These are phyloP conservation scores for Pulveroboletus sp. DNA, from an alignment of 768 basidiomycete genomes.

Conservation along the genomic window DNA sequence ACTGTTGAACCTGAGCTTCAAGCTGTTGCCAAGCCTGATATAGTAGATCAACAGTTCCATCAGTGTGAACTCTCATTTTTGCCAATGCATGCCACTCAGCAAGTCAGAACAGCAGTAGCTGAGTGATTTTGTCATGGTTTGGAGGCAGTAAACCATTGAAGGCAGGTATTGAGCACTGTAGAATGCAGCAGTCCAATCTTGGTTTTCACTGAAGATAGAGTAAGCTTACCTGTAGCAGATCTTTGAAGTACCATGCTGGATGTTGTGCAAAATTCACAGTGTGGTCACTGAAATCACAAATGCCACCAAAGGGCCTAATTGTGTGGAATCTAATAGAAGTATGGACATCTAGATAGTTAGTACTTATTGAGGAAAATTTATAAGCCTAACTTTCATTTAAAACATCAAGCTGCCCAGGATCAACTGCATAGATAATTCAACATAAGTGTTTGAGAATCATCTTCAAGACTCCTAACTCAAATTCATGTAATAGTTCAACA, in stretches of 20 bases:
- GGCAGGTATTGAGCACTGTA: conserved; percentile 31
- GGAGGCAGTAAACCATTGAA: conserved; percentile 32
- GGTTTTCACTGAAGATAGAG: conserved; percentile 6
- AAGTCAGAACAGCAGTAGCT: background rate
- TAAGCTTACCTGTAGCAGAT: conserved; percentile 38
- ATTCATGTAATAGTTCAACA: background rate
- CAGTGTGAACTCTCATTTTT: background rate
- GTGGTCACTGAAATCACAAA: conserved; percentile 34
- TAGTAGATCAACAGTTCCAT: background rate
- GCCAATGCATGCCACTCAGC: too few species aligned
- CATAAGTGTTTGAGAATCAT: background rate
- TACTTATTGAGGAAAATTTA: too few species aligned
- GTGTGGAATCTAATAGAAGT: too few species aligned
- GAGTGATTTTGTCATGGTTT: too few species aligned
- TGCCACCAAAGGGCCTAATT: too few species aligned
- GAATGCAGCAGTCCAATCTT: too few species aligned
- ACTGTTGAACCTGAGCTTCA: too few species aligned
- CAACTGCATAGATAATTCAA: background rate
- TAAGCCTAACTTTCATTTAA: background rate
- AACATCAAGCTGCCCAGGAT: background rate
- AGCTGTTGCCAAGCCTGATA: background rate
- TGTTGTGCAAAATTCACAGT: conserved; percentile 36
- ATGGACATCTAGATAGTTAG: too few species aligned
- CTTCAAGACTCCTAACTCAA: background rate
- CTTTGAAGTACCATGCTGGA: conserved; percentile 40